A percentile compares a stretch with the other conserved stretches of the same genome.
Conservation (phyloP, 495 filamentous ascomycete species). For the Aspergillus bertholletiae region DNA sequence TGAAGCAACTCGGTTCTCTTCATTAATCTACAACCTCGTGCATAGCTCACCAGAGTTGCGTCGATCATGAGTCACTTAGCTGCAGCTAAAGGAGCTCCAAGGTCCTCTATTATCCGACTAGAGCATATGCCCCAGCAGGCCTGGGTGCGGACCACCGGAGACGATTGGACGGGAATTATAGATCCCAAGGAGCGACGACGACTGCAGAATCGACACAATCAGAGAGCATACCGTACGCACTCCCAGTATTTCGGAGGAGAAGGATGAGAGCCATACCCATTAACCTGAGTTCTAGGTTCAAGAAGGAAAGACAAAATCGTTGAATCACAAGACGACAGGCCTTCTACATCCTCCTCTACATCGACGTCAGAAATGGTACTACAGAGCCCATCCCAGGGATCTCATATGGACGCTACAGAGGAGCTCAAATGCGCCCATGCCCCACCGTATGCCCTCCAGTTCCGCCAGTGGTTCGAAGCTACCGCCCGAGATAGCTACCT, state of each 20-base stretch:
- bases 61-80: not conserved
- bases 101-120: not conserved
- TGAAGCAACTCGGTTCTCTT: not conserved
- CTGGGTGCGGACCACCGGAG: slow-evolving; percentile 1
- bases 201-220: slow-evolving; percentile 19
- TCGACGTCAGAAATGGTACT: not conserved
- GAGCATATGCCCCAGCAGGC: slow-evolving; percentile 16
- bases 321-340: not conserved
- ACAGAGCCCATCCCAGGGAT: not conserved
- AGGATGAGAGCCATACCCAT: too few relatives aligned
- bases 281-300: not conserved
- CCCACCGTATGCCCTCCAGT: not conserved
- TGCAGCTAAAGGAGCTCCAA: not conserved
- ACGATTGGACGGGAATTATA: slow-evolving; percentile 18
- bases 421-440: not conserved
- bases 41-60: not conserved
- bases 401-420: not conserved
- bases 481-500: slow-evolving; percentile 1
- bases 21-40: not conserved
- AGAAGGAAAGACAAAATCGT: not conserved
- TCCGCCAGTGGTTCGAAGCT: slow-evolving; percentile 7
- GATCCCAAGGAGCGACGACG: slow-evolving; percentile 9
- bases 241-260: too few relatives aligned
- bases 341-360: not conserved
- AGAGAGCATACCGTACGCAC: slow-evolving; percentile 13